phyloP scores from a whole-genome alignment of 2,329 filamentous ascomycete genomes.

The Alternaria gansuensis region DNA sequence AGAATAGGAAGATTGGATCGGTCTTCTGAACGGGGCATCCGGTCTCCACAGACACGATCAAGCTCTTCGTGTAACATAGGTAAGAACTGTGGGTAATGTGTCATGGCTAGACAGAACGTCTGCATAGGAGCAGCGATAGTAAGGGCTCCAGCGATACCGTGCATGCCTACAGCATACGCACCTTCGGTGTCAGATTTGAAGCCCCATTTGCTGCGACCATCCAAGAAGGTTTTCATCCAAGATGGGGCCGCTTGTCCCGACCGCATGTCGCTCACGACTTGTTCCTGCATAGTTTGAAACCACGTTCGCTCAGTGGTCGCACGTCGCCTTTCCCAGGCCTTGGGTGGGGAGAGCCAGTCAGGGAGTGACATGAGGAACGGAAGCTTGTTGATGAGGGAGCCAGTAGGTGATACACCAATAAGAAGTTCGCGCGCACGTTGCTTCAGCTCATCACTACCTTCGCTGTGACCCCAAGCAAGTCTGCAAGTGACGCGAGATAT shows the following conservation, averaged over 20 bases:
- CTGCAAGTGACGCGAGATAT: slow-evolving; percentile 59
- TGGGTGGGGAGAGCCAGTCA: slow-evolving; percentile 54
- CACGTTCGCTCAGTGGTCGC: slow-evolving; percentile 56
- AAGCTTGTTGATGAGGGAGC: slow-evolving; percentile 58
- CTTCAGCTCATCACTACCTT: slow-evolving; percentile 58
- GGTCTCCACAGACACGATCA: slow-evolving; percentile 53
- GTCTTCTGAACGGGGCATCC: slow-evolving; percentile 50
- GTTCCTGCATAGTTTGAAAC: slow-evolving; percentile 57
- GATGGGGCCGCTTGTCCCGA: slow-evolving; percentile 50
- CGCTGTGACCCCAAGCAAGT: slow-evolving; percentile 57
- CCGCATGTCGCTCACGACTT: slow-evolving; percentile 51
- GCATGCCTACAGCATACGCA: slow-evolving; percentile 59
- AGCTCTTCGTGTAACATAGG: slow-evolving; percentile 54
- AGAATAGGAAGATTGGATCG: slow-evolving; percentile 53
- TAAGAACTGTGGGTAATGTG: slow-evolving; percentile 56
- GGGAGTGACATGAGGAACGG: slow-evolving; percentile 58
- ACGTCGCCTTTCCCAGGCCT: slow-evolving; percentile 57
- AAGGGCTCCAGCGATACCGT: slow-evolving; percentile 58
- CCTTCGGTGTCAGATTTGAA: slow-evolving; percentile 57
- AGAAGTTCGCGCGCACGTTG: slow-evolving; percentile 58
- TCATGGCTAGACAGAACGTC: slow-evolving; percentile 59
- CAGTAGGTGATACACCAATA: slow-evolving; percentile 58
- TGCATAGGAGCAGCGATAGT: slow-evolving; percentile 60
- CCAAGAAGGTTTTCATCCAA: slow-evolving; percentile 57
- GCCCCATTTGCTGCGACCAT: slow-evolving; percentile 52